Conservation (phyloP, 2,329 filamentous ascomycete species). For the Graphium sp. region DNA sequence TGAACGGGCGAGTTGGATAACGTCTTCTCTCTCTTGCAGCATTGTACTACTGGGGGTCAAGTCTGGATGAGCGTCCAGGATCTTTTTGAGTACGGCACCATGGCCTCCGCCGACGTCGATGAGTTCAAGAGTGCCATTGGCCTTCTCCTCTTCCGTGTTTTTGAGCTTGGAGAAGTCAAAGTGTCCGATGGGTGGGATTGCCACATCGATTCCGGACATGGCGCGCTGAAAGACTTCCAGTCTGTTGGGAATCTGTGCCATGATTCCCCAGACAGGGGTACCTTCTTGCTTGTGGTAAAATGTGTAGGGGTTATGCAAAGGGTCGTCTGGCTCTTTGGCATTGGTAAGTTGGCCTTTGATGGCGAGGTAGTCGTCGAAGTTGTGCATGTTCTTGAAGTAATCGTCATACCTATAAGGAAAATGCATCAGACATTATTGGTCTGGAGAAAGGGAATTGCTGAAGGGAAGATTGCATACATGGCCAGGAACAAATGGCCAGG, state of each 20-base stretch:
- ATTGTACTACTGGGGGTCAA: constrained; percentile 10
- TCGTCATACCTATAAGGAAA: constrained; percentile 12
- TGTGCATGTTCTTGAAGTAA: constrained; percentile 15
- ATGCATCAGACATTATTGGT: too few species aligned
- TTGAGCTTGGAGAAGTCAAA: constrained; percentile 13
- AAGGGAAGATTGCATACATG: constrained; percentile 8
- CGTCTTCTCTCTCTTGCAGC: constrained; percentile 11
- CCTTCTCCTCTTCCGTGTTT: constrained; percentile 8
- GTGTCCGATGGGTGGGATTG: constrained; percentile 14
- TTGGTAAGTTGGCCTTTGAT: constrained; percentile 8
- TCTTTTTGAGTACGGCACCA: constrained; percentile 12
- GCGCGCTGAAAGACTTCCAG: constrained; percentile 13
- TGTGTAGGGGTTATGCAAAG: constrained; percentile 13
- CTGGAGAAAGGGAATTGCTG: neutral
- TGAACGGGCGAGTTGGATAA: constrained; percentile 10
- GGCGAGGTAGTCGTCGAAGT: constrained; percentile 15
- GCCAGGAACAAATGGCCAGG: constrained; percentile 14
- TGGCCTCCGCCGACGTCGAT: constrained; percentile 15
- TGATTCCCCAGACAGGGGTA: constrained; percentile 15
- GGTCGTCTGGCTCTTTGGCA: constrained; percentile 11
- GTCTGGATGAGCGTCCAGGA: constrained; percentile 12
- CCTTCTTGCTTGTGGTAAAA: constrained; percentile 14
- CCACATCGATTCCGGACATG: constrained; percentile 15
- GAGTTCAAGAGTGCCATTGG: constrained; percentile 11
- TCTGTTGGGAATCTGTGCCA: constrained; percentile 13